Percentiles rank a stretch among this genome's conserved stretches.
phyloP scores from a whole-genome alignment of 2,329 filamentous ascomycete species.

The Aspergillus alliaceus region DNA sequence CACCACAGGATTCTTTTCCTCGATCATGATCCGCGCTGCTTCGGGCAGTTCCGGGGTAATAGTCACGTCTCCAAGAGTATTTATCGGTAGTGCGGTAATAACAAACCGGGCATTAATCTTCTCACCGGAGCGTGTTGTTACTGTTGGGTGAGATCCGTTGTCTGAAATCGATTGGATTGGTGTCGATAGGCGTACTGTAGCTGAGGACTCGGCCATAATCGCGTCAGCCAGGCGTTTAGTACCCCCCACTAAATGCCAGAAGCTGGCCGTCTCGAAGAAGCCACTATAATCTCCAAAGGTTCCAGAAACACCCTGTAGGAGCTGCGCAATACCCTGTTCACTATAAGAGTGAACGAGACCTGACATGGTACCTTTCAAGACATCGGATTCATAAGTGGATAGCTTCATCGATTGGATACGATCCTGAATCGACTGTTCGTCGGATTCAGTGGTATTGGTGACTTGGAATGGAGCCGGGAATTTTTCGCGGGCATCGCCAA shows the following conservation, averaged over 20 bases:
- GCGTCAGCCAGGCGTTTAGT: not conserved
- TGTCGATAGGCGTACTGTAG: not conserved
- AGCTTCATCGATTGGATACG: not conserved
- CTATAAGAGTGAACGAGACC: not conserved
- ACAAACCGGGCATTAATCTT: not conserved
- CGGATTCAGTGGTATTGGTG: not conserved
- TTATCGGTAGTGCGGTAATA: not conserved
- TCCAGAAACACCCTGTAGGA: not conserved
- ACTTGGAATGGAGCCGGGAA: not conserved
- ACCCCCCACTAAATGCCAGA: not conserved
- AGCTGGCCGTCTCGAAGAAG: not conserved
- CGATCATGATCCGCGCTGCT: not conserved
- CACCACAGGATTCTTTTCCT: not conserved
- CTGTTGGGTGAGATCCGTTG: not conserved
- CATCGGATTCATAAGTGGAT: not conserved
- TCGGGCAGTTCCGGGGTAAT: not conserved
- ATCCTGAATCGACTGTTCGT: not conserved
- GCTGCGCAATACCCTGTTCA: not conserved
- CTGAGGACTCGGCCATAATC: not conserved
- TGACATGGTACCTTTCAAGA: not conserved
- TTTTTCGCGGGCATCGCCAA: not conserved
- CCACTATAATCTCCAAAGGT: not conserved
- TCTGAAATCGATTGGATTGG: not conserved
- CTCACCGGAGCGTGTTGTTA: not conserved
- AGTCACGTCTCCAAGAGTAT: not conserved